Conservation (phyloP, 2,329 filamentous ascomycete genomes). For the Magnaporthiopsis poae region DNA sequence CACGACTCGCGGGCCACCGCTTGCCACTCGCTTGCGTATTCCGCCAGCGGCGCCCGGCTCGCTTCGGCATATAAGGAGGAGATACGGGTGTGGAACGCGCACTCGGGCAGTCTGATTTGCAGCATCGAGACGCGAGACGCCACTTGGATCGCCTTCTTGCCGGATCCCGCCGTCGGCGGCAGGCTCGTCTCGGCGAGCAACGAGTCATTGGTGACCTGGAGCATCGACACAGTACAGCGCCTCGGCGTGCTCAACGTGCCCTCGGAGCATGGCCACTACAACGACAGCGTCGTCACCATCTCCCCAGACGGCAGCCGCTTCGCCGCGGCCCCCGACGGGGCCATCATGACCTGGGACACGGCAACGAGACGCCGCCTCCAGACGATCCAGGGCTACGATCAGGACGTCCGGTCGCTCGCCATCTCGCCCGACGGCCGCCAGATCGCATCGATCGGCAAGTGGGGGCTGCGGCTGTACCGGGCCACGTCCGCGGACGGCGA, state of each 20-base stretch:
- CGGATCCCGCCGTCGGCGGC: background rate
- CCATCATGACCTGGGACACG: slow-evolving; percentile 3
- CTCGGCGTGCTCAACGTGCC: background rate
- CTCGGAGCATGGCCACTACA: too few relatives aligned
- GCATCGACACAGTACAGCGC: background rate
- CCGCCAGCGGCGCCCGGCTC: background rate
- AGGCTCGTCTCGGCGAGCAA: background rate
- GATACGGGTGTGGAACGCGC: background rate
- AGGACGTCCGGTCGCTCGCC: too few relatives aligned
- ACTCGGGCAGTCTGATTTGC: too few relatives aligned
- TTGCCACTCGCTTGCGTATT: background rate
- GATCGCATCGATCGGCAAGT: too few relatives aligned
- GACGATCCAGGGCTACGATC: too few relatives aligned
- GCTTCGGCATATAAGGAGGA: background rate
- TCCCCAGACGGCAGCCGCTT: background rate
- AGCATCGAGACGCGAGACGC: background rate
- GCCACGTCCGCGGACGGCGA: too few relatives aligned
- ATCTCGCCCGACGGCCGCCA: too few relatives aligned
- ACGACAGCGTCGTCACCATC: background rate
- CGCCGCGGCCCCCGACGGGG: background rate
- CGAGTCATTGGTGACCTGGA: background rate
- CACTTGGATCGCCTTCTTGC: background rate
- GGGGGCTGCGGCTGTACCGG: too few relatives aligned
- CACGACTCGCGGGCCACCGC: too few relatives aligned
- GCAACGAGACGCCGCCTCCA: too few relatives aligned